Percentiles rank a stretch among this genome's conserved stretches.
phyloP scores from a whole-genome alignment of 768 basidiomycete genomes.

The Xerocomus spinulosus region DNA sequence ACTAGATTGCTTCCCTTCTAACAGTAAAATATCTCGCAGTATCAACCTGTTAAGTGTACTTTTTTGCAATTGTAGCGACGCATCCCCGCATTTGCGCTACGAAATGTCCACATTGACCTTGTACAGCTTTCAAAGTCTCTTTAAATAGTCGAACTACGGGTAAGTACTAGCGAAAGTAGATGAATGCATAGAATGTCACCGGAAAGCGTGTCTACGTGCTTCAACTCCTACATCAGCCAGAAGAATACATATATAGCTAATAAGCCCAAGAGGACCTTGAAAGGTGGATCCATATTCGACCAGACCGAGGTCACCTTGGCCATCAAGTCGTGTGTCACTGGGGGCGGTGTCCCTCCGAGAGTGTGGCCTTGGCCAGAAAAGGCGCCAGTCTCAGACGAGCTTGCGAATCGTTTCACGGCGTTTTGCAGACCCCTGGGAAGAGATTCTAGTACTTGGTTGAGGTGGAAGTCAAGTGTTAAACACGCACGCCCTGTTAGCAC shows the following conservation, averaged over 20 bases:
- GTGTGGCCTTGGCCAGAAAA: slow-evolving; percentile 76
- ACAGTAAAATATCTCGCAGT: background rate
- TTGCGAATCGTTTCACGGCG: slow-evolving; percentile 51
- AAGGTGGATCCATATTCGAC: slow-evolving; percentile 58
- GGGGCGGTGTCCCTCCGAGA: slow-evolving; percentile 47
- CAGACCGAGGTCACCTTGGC: slow-evolving; percentile 36
- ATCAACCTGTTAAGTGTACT: background rate
- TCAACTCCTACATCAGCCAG: slow-evolving; percentile 34
- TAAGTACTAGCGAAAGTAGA: background rate
- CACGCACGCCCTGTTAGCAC: slow-evolving; percentile 63
- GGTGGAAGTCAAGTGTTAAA: background rate
- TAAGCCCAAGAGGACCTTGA: slow-evolving; percentile 60
- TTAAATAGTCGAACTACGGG: too few relatives aligned
- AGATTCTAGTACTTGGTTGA: slow-evolving; percentile 4
- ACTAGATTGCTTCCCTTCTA: background rate
- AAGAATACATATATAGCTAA: slow-evolving; percentile 59
- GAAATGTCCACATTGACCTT: too few relatives aligned
- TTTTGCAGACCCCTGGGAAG: slow-evolving; percentile 53
- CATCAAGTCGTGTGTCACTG: slow-evolving; percentile 33
- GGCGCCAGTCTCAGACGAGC: slow-evolving; percentile 33
- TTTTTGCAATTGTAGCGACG: slow-evolving; percentile 2
- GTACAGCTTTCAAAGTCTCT: too few relatives aligned
- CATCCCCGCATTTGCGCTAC: background rate
- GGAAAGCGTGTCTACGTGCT: background rate
- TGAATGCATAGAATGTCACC: background rate